A percentile compares a stretch with the other conserved stretches of the same genome.
Conservation (phyloP, 1,284 basidiomycete species). For the Sphaerobolus stellatus region DNA sequence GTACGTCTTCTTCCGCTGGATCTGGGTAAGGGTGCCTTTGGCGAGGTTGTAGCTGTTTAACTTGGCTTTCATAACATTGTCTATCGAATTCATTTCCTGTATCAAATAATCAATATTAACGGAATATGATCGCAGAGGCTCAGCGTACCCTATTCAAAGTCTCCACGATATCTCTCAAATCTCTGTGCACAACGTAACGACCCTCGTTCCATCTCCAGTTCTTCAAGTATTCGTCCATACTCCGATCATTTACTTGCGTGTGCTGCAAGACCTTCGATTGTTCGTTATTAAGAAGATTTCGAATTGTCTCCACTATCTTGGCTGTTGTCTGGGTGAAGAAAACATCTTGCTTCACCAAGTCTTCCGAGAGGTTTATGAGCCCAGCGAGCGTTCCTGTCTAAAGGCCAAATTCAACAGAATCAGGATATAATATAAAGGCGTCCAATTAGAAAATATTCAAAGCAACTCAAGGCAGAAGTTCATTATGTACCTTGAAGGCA, state of each 20-base stretch:
- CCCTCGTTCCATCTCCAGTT: conserved; percentile 88
- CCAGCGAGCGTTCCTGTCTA: conserved; percentile 94
- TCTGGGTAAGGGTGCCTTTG: conserved; percentile 89
- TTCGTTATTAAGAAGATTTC: conserved; percentile 89
- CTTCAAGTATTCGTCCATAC: conserved; percentile 80
- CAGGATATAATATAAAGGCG: conserved; percentile 12
- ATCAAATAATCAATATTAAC: conserved; percentile 12
- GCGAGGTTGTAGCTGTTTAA: conserved; percentile 90
- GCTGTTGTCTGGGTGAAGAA: conserved; percentile 85
- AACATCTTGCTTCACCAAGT: conserved; percentile 89
- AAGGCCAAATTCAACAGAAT: conserved; percentile 11
- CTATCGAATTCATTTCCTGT: conserved; percentile 88
- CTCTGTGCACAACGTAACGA: conserved; percentile 79
- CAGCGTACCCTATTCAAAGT: conserved; percentile 71
- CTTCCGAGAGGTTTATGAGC: conserved; percentile 88
- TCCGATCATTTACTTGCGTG: conserved; percentile 78
- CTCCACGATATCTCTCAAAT: conserved; percentile 80
- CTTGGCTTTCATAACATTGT: conserved; percentile 88
- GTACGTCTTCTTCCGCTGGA: conserved; percentile 93
- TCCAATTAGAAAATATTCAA: conserved; percentile 4
- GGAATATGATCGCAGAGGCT: conserved; percentile 15
- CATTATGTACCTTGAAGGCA: conserved; percentile 66
- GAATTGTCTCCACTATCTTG: conserved; percentile 93
- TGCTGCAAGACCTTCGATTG: conserved; percentile 81
- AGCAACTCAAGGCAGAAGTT: conserved; percentile 3